A percentile compares a stretch with the other conserved stretches of the same genome.
Evolutionary conservation across 108 stramenopile species (phyloP).

Genomic region (Schizochytrium sp.): DNA sequence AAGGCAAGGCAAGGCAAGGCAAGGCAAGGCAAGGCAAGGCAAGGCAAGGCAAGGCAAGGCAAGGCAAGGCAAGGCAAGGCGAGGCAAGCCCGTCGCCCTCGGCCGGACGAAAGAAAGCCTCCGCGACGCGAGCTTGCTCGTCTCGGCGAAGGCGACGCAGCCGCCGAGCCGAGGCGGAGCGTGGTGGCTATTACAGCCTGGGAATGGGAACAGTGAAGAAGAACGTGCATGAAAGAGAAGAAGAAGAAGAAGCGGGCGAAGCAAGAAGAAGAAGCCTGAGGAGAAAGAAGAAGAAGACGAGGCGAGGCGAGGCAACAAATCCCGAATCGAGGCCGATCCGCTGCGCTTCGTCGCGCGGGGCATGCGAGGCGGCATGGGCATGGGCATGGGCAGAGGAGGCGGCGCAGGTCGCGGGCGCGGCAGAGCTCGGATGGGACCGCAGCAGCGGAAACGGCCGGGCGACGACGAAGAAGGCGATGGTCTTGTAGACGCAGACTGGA

Average conservation of each 20-base stretch:
- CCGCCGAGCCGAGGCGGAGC: no score
- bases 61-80: neutral
- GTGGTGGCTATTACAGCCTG: no score
- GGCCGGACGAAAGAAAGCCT: neutral
- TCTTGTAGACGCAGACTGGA: neutral
- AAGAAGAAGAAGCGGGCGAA: no score
- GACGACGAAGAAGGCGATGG: neutral
- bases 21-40: neutral
- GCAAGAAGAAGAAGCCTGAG: no score
- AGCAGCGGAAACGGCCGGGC: no score
- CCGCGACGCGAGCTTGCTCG: no score
- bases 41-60: neutral
- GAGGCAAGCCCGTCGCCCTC: neutral
- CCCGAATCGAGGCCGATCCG: neutral
- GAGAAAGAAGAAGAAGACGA: no score
- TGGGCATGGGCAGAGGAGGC: neutral
- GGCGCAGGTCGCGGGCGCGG: neutral
- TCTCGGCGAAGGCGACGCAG: no score
- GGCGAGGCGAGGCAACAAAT: no score
- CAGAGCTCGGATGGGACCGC: neutral
- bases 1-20: neutral
- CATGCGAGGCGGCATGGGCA: neutral
- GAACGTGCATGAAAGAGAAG: no score
- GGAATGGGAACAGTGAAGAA: no score
- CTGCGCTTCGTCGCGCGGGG: neutral